These are phyloP conservation scores for Solidago caesia DNA, from an alignment of 129 eudicot genomes.

Conservation along the genomic window DNA sequence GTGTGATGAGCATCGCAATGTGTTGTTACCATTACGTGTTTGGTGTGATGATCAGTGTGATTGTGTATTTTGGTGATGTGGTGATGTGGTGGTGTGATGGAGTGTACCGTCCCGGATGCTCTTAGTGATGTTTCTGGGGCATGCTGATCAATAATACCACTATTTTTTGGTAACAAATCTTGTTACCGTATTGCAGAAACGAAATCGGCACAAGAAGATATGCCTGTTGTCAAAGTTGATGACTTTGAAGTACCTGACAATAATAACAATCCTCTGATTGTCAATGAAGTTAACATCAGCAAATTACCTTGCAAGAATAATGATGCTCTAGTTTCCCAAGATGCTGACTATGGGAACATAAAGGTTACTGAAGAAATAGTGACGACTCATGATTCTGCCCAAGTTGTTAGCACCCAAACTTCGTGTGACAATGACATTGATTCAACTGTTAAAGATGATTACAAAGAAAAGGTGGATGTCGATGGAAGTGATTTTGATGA, in stretches of 20 bases:
- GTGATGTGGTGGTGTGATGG: too few species aligned
- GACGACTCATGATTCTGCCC: conserved; percentile 19
- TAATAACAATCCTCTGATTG: conserved; percentile 10
- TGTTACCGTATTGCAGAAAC: conserved; percentile 24
- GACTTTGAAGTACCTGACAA: conserved; percentile 7
- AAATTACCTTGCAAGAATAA: conserved; percentile 26
- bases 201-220: conserved; percentile 25
- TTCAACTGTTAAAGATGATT: conserved; percentile 21
- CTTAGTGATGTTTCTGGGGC: conserved; percentile 8
- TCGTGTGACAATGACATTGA: conserved; percentile 9
- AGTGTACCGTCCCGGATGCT: too few species aligned
- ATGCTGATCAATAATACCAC: conserved; percentile 19
- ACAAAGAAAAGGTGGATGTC: conserved; percentile 13
- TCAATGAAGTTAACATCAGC: conserved; percentile 17
- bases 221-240: conserved; percentile 22
- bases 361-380: conserved; percentile 21
- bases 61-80: too few species aligned
- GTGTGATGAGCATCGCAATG: too few species aligned
- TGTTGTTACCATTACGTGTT: too few species aligned
- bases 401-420: conserved; percentile 18
- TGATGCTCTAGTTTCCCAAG: conserved; percentile 4
- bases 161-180: conserved; percentile 10
- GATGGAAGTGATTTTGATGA: conserved; percentile 4
- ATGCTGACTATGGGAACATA: conserved; percentile 16
- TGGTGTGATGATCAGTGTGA: too few species aligned